phyloP scores from a whole-genome alignment of 2,329 filamentous ascomycete genomes.

The Ophiocordyceps camponoti-saundersi region DNA sequence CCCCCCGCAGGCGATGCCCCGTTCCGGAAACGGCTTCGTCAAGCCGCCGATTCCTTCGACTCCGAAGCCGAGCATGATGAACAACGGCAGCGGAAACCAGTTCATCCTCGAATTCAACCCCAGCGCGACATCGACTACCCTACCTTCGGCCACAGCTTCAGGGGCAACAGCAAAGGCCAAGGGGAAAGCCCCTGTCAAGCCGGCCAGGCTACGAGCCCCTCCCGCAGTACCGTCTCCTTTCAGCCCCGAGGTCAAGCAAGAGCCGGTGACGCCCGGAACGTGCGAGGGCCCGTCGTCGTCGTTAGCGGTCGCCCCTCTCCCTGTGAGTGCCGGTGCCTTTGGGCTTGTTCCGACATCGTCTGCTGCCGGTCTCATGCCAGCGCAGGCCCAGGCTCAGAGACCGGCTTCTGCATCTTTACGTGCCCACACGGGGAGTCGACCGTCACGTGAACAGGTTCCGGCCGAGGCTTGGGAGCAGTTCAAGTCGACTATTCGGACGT shows the following conservation, averaged over 20 bases:
- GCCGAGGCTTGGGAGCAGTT: constrained; percentile 29
- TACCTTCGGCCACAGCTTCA: no score
- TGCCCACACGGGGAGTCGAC: constrained; percentile 15
- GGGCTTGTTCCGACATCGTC: no score
- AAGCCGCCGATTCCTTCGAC: constrained; percentile 22
- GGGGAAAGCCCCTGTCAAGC: constrained; percentile 17
- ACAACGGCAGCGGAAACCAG: constrained; percentile 12
- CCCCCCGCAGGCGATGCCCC: constrained; percentile 6
- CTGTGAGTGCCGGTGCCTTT: constrained; percentile 8
- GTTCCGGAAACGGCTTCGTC: constrained; percentile 11
- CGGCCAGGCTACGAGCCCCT: constrained; percentile 11
- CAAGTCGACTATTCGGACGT: constrained; percentile 24
- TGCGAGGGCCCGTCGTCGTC: constrained; percentile 10
- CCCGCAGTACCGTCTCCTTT: constrained; percentile 7
- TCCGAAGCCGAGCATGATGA: constrained; percentile 17
- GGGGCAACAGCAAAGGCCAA: constrained; percentile 9
- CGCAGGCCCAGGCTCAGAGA: constrained; percentile 6
- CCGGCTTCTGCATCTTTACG: constrained; percentile 12
- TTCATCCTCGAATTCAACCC: constrained; percentile 19
- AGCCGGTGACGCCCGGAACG: constrained; percentile 13
- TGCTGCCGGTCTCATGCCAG: neutral
- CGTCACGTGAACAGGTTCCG: constrained; percentile 25
- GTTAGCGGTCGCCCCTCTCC: constrained; percentile 3
- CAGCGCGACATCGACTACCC: constrained; percentile 1
- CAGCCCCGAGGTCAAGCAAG: constrained; percentile 12